Base-by-base conservation (phyloP, 2,329 filamentous ascomycete genomes). In the Curvularia spicifera region DNA sequence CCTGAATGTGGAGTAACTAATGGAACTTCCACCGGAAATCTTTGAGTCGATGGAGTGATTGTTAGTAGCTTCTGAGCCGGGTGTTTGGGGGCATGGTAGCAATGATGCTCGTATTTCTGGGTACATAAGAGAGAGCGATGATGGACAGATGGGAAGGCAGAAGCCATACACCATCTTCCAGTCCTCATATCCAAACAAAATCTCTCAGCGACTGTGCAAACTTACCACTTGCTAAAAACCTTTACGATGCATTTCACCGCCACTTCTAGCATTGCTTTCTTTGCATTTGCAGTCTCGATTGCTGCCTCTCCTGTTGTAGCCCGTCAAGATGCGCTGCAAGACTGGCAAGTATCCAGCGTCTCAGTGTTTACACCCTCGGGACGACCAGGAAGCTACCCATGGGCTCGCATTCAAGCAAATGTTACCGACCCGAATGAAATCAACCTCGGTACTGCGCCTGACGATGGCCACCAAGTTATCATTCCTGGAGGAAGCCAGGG, bases 381-480 rank as follows among this genome's bases (percentile, higher is more conserved):
- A 9, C 70, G 65, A 20, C 65, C 65, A 18, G 68, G 60, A 35
- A 51, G 47, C 44, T 64, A 67, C 20, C 58, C 64, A 18, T 72
- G 69, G 68, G 48, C 52, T 2, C 55, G 46, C 9, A 63, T 74
- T 50, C 61, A 50, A 18, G 67, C 68, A 33, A 65, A 62, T 49
- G 54, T 73, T n/a, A 71, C 64, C 7, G 70, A 74, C 26, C 68
- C 71, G 4, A 73, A 74, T 50, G 56, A 57, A 8, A 58, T 65
- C 59, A 61, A 56, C 49, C 55, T 71, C 18, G 60, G 60, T 13
- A 48, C 49, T 13, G 22, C 62, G 20, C 1, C 22, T 1, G 53
- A 44, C 18, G 51, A 62, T 45, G 46, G 46, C 29, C 50, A n/a
- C 6, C 18, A 45, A 2, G 63, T 68, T 6, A 63, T 53, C 13